Percentiles rank a stretch among this genome's conserved stretches.
phyloP scores from a whole-genome alignment of 345 rosid genomes.

The Gossypium turneri region DNA sequence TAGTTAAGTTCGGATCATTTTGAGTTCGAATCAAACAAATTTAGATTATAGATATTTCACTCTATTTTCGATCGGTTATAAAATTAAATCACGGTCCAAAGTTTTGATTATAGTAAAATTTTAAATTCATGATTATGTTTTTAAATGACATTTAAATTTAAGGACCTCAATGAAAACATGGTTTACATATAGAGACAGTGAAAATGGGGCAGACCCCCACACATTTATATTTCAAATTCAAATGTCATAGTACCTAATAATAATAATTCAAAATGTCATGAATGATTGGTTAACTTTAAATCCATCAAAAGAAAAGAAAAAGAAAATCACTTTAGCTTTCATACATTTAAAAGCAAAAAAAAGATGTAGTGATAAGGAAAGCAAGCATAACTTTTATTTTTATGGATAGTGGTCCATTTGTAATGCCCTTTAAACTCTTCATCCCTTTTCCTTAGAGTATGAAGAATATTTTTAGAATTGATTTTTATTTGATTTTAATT shows the following conservation, averaged over 20 bases:
- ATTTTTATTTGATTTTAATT: too few species aligned
- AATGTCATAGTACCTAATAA: neutral
- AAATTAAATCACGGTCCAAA: neutral
- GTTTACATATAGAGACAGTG: neutral
- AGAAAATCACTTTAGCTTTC: conserved; percentile 3
- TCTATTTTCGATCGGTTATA: neutral
- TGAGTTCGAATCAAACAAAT: too few species aligned
- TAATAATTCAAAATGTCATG: neutral
- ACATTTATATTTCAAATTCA: conserved; percentile 6
- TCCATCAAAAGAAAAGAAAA: neutral
- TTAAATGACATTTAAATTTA: neutral
- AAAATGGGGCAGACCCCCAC: neutral
- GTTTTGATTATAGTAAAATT: neutral
- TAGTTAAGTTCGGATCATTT: too few species aligned
- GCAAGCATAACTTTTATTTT: neutral
- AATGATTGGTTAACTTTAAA: conserved; percentile 5
- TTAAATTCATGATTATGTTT: neutral
- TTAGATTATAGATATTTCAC: too few species aligned
- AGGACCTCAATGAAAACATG: neutral
- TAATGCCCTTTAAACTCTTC: neutral
- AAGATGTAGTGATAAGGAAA: neutral
- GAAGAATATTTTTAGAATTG: too few species aligned
- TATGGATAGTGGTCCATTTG: neutral
- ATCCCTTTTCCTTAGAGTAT: neutral
- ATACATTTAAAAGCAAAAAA: neutral